Base-by-base conservation (phyloP, 345 rosid genomes). In the Combretum micranthum region DNA sequence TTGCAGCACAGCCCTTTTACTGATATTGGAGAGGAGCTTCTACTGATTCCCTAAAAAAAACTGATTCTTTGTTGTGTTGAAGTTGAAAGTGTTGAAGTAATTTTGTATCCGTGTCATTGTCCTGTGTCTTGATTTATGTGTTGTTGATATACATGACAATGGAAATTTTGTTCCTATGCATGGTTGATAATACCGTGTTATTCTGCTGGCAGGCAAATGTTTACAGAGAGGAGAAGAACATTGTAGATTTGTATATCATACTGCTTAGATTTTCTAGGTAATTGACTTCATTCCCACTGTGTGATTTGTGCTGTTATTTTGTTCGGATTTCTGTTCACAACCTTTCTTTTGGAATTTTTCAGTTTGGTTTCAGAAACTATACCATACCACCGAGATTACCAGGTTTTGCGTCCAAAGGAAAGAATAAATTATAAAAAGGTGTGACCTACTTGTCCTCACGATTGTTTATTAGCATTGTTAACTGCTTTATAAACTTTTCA, bases 311-410 rank as follows among this genome's bases (percentile, higher is more conserved):
- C 16, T 19, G 53, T n/a, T 15, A 19, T 50, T 49, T 20, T 47
- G 18, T 52, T 43, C 15, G 19, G 14, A 53, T 49, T 49, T 49
- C 37, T 0, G 19, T 17, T 64, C 22, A 3, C 21, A 56, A 49
- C 66, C 42, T 60, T 39, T 53, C 44, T 46, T 55, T 32, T 45
- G 26, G 48, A 13, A 44, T 50, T 53, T 37, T 43, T 39, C 79
- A 93, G 97, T 82, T 83, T 93, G 85, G 88, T 90, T 22, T 83
- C 96, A 42, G 99, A 93, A 71, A 93, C 96, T 8, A 93, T 90
- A 62, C 99, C 96, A 0, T 82, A 66, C 56, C 99, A 93, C 76
- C 87, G 82, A 63, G 99, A 90, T 69, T 90, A 87, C 55, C 92
- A 72, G 37, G 72, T 59, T 37, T 67, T 72, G 57, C 77, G 63